Conservation (phyloP, 805 yeast genomes). For the Candida tibetensis region DNA sequence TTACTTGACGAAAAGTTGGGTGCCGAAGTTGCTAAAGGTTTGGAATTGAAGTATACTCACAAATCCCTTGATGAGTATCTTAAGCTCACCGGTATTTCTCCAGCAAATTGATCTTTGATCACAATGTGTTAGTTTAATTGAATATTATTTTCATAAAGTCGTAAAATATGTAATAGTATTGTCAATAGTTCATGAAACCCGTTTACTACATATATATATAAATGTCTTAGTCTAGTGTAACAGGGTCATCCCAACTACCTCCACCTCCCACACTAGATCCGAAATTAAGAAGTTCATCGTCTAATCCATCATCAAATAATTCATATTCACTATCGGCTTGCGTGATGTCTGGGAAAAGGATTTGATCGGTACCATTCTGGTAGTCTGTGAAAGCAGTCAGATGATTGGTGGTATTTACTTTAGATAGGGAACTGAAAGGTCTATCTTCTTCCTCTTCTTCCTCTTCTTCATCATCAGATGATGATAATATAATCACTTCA, state of each 20-base stretch:
- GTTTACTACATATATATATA: slow-evolving; percentile 1
- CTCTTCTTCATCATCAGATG: slow-evolving; percentile 24
- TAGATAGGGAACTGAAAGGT: no score
- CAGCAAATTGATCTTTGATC: slow-evolving; percentile 9
- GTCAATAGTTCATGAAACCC: background rate
- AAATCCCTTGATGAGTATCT: slow-evolving; percentile 33
- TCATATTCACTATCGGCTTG: slow-evolving; percentile 12
- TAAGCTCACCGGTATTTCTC: slow-evolving; percentile 20
- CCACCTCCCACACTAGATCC: slow-evolving; percentile 6
- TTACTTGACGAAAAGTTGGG: slow-evolving; percentile 41
- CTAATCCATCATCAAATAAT: slow-evolving; percentile 29
- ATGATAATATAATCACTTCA: slow-evolving; percentile 31
- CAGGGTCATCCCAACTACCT: slow-evolving; percentile 42
- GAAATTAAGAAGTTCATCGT: slow-evolving; percentile 24
- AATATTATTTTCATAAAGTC: background rate
- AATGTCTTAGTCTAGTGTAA: slow-evolving; percentile 29
- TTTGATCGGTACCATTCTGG: background rate
- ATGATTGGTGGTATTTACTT: background rate
- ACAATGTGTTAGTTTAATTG: background rate
- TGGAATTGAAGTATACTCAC: slow-evolving; percentile 35
- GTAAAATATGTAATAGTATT: background rate
- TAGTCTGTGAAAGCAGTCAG: background rate
- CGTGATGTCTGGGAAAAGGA: background rate
- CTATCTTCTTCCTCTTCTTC: background rate
- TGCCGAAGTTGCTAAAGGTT: slow-evolving; percentile 37